Conservation (phyloP, 2,329 filamentous ascomycete species). For the Fusarium graminum region DNA sequence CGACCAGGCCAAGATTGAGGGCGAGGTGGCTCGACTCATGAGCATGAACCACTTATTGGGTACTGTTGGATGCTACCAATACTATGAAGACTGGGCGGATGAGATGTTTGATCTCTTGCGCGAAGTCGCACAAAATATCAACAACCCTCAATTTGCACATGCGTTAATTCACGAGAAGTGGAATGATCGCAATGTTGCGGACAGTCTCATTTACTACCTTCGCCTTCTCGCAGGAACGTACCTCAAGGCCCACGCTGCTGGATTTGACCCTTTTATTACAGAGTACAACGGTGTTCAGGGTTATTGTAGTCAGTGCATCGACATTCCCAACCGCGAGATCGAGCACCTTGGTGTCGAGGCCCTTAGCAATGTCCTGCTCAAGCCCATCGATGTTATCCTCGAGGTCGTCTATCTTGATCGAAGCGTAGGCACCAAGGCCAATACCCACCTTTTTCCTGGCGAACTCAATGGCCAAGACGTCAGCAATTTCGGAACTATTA, state of each 20-base stretch:
- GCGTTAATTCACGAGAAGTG: constrained; percentile 73
- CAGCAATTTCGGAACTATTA: constrained; percentile 62
- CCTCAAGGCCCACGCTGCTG: constrained; percentile 79
- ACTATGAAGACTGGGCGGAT: constrained; percentile 85
- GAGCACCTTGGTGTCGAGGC: constrained; percentile 88
- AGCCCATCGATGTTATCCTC: constrained; percentile 81
- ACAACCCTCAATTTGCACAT: constrained; percentile 69
- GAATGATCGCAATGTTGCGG: constrained; percentile 77
- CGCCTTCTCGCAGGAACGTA: constrained; percentile 86
- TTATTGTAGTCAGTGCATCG: constrained; percentile 78
- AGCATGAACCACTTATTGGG: constrained; percentile 78
- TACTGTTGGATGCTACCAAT: constrained; percentile 77
- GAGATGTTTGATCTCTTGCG: constrained; percentile 77
- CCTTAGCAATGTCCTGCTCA: constrained; percentile 82
- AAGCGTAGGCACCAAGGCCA: constrained; percentile 82
- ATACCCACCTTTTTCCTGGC: constrained; percentile 74
- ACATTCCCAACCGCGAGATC: constrained; percentile 84
- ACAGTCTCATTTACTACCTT: constrained; percentile 86
- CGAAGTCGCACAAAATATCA: constrained; percentile 70
- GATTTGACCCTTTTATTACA: constrained; percentile 79
- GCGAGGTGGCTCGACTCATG: constrained; percentile 79
- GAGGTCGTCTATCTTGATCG: constrained; percentile 94
- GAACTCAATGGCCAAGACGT: constrained; percentile 62
- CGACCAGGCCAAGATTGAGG: constrained; percentile 73
- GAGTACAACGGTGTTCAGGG: constrained; percentile 71